Percentiles rank a stretch among this genome's conserved stretches.
Conservation (phyloP, 257 asterid genomes). For the Nicotiana tabacum region DNA sequence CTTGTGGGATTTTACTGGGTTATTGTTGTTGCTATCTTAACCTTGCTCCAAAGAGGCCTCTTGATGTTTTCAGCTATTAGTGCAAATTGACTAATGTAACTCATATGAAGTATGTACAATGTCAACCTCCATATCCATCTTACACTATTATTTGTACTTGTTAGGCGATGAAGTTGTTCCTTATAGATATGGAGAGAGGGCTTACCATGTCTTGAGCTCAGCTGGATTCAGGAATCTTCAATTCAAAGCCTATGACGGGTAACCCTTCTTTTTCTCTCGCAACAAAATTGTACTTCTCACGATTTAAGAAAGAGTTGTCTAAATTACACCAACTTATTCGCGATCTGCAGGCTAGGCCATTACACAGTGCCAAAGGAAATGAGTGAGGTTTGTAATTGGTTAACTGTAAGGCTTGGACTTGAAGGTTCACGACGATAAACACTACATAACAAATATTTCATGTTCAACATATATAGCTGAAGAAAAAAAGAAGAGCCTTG, state of each 20-base stretch:
- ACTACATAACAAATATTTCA: neutral
- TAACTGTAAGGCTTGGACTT: slow-evolving; percentile 49
- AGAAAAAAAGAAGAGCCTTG: slow-evolving; percentile 36
- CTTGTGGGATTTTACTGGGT: too few species aligned
- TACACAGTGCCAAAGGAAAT: slow-evolving; percentile 84
- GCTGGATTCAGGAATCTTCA: slow-evolving; percentile 72
- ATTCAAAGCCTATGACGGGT: slow-evolving; percentile 74
- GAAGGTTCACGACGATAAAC: slow-evolving; percentile 33
- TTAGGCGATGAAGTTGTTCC: slow-evolving; percentile 86
- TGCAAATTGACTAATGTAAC: neutral
- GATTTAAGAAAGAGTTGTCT: neutral
- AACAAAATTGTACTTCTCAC: neutral
- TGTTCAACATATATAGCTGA: neutral
- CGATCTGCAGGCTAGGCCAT: slow-evolving; percentile 68
- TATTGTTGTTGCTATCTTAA: neutral
- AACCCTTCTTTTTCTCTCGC: slow-evolving; percentile 3
- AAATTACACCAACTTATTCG: neutral
- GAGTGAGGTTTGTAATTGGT: slow-evolving; percentile 86
- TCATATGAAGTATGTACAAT: neutral
- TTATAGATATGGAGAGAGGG: slow-evolving; percentile 63
- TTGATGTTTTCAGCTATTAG: neutral
- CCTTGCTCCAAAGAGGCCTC: neutral
- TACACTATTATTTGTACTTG: neutral
- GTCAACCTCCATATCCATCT: neutral
- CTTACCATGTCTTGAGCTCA: slow-evolving; percentile 56